phyloP scores from a whole-genome alignment of 1,284 basidiomycete genomes.

The Apiotrichum porosum region DNA sequence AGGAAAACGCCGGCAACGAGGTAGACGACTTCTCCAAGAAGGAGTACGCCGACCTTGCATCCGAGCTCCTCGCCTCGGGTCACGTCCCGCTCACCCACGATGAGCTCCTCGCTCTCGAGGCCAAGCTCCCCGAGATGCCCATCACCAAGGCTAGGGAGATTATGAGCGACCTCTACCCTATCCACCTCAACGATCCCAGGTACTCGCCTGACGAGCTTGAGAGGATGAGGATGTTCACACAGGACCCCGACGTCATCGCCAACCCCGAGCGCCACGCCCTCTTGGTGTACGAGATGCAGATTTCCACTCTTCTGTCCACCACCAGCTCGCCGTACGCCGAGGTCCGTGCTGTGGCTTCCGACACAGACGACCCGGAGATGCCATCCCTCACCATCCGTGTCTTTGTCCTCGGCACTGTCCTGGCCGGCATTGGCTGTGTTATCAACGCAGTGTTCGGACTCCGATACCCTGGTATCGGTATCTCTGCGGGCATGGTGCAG shows the following conservation, averaged over 20 bases:
- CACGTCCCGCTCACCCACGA: conserved; percentile 10
- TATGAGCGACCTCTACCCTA: conserved; percentile 1
- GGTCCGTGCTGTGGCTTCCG: conserved; percentile 75
- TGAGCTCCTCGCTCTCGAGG: conserved; percentile 7
- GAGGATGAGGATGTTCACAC: conserved; percentile 12
- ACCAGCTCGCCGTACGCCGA: conserved; percentile 72
- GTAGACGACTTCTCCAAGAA: too few species aligned
- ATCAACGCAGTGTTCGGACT: conserved; percentile 57
- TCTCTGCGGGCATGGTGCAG: conserved; percentile 33
- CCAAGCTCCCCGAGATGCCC: conserved; percentile 8
- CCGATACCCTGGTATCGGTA: conserved; percentile 32
- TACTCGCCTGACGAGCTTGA: conserved; percentile 8
- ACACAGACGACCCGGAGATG: conserved; percentile 69
- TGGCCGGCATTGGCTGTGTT: conserved; percentile 57
- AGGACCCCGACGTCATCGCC: background rate
- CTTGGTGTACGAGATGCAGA: conserved; percentile 34
- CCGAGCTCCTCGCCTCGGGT: conserved; percentile 5
- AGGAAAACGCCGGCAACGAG: too few species aligned
- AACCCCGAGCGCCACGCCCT: conserved; percentile 9
- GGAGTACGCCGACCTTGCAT: conserved; percentile 2
- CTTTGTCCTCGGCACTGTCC: conserved; percentile 62
- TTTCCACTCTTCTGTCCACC: conserved; percentile 35
- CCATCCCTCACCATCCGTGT: conserved; percentile 78
- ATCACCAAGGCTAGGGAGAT: conserved; percentile 10
- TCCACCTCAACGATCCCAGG: conserved; percentile 14